These are phyloP conservation scores for Pseudomonodictys pantanalensis DNA, from an alignment of 495 filamentous ascomycete genomes.

Conservation along the genomic window DNA sequence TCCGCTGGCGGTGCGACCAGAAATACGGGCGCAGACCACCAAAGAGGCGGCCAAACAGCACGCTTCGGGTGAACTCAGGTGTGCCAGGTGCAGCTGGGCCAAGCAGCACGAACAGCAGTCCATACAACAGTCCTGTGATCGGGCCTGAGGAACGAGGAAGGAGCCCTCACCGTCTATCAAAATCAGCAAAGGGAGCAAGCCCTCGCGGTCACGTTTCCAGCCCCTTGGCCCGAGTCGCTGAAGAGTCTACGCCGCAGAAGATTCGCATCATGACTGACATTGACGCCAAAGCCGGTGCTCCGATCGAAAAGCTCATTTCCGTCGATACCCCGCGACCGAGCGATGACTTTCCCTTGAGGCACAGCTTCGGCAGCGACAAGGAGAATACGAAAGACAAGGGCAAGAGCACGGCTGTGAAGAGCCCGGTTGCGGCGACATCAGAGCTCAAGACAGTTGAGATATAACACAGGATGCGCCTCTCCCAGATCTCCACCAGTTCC, in stretches of 20 bases:
- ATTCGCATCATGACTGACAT: constrained; percentile 33
- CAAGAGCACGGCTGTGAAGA: constrained; percentile 16
- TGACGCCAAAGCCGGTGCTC: constrained; percentile 15
- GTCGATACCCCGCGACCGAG: constrained; percentile 40
- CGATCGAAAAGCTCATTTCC: constrained; percentile 38
- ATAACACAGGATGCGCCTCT: constrained; percentile 8
- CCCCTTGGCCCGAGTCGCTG: constrained; percentile 43
- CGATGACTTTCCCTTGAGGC: constrained; percentile 22
- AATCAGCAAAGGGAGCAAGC: constrained; percentile 32
- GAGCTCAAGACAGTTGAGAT: constrained; percentile 38
- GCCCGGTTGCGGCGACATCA: constrained; percentile 10
- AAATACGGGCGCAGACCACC: constrained; percentile 68
- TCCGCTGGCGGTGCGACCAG: constrained; percentile 91
- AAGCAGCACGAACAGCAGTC: constrained; percentile 30
- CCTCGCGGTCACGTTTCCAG: constrained; percentile 39
- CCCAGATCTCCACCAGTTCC: not conserved
- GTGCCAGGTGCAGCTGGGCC: constrained; percentile 24
- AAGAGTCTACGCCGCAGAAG: constrained; percentile 38
- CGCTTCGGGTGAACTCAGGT: constrained; percentile 39
- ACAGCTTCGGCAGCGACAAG: constrained; percentile 33
- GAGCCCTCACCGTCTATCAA: constrained; percentile 40
- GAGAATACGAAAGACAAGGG: constrained; percentile 30
- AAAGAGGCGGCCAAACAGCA: constrained; percentile 29
- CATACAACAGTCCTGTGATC: constrained; percentile 40
- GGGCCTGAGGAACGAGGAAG: constrained; percentile 39